Evolutionary conservation across 2,329 filamentous ascomycete species (phyloP), one percentile per base, ranked within the genome.

Genomic region (Botrytis sinoallii): DNA sequence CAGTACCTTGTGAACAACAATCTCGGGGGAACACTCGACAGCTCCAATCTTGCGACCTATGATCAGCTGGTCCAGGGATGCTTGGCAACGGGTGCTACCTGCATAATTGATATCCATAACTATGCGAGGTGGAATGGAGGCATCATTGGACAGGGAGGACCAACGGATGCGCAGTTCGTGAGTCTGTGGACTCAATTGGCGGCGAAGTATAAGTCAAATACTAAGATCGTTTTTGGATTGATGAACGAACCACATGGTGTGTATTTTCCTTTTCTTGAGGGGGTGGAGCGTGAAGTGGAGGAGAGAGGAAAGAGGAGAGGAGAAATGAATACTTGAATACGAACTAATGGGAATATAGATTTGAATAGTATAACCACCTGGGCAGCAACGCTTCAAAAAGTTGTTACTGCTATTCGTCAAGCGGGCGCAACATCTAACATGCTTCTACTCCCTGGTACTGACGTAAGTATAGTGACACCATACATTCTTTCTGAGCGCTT

Each of bases 231-330:
- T 5, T 91, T 92, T 76, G 90, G 89, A 22, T 79, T 92, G 63
- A 92, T 92, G 90, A 93, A 92, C 82, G 91, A 90, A 82, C 90
- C 90, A 10, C 89, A 91, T 80, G 68, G 68, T 74, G 29, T 12
- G 60, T 66, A n/a, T 67, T 61, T 35, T 3, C 1, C 10, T 38
- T 60, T 38, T n/a, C 16, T 12, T 52, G 5, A 32, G 70, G 10
- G 25, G 18, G 9, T 32, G 22, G 32, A 14, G 20, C 14, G 38
- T 18, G 29, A 18, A 32, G 29, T 35, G 40, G 9, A 25, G n/a
- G 4, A 22, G 12, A 25, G 14, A 25, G 10, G 5, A 44, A 38
- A 22, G 25, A 9, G 7, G 32, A 14, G 12, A 22, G 18, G 16
- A 5, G 16, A 5, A 72, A 75, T 57, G 75, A 78, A 32, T 35